Evolutionary conservation across 805 yeast species (phyloP).

Genomic region (Pachysolen tannophilus): DNA sequence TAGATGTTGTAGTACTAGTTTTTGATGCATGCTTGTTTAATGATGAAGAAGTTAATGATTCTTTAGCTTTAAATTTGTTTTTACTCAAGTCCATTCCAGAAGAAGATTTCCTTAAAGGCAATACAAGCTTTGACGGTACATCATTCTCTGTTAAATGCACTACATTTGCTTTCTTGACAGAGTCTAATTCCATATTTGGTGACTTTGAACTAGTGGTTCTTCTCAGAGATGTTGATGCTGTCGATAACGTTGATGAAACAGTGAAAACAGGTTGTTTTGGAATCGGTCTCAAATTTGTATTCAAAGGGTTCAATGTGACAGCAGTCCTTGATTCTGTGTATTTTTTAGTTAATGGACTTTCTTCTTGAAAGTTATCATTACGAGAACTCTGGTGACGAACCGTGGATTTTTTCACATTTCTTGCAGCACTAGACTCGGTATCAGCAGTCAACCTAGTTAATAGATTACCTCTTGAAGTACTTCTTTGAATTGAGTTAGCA

Average conservation of each 20-base stretch:
- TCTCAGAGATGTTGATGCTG: neutral
- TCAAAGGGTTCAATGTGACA: neutral
- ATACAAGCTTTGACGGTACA: no score
- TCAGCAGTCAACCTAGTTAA: conserved; percentile 11
- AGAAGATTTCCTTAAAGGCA: no score
- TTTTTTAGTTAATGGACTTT: conserved; percentile 3
- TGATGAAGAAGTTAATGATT: conserved; percentile 3
- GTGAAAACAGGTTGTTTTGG: conserved; percentile 5
- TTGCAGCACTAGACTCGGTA: conserved; percentile 13
- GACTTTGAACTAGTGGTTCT: neutral
- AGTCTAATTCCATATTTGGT: no score
- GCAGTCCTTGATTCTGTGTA: neutral
- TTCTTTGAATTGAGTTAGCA: conserved; percentile 5
- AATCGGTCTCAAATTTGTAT: neutral
- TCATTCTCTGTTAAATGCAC: no score
- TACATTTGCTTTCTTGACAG: no score
- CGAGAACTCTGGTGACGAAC: no score
- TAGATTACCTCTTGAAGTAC: conserved; percentile 4
- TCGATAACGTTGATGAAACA: neutral
- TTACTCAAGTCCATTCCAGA: no score
- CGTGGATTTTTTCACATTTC: conserved; percentile 6
- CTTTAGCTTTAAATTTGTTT: conserved; percentile 4
- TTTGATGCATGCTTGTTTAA: conserved; percentile 2
- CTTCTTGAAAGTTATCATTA: no score
- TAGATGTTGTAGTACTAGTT: no score